phyloP scores from a whole-genome alignment of 345 rosid species.

The Populus davidiana region DNA sequence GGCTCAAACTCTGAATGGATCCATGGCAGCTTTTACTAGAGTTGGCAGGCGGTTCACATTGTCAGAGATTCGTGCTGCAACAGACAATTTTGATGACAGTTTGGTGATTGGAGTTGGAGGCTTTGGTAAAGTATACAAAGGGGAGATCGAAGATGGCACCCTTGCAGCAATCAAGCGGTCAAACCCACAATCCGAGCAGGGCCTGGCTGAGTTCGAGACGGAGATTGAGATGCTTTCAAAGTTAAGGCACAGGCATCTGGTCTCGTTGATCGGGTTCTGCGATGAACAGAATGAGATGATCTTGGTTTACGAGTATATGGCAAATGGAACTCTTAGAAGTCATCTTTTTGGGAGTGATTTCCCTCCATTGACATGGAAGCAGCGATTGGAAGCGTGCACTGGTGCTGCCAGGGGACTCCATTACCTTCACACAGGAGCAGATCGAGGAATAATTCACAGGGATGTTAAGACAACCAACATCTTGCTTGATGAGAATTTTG shows the following conservation, averaged over 20 bases:
- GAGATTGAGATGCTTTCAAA: constrained; percentile 88
- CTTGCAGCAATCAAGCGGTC: constrained; percentile 81
- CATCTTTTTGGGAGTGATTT: constrained; percentile 75
- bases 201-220: constrained; percentile 79
- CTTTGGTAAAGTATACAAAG: constrained; percentile 82
- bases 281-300: constrained; percentile 89
- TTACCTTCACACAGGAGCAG: constrained; percentile 91
- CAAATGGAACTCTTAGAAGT: constrained; percentile 76
- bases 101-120: constrained; percentile 86
- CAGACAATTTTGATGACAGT: constrained; percentile 71
- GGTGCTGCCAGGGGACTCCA: constrained; percentile 88
- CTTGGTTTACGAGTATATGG: constrained; percentile 91
- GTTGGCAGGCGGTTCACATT: constrained; percentile 62
- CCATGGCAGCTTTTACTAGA: constrained; percentile 39
- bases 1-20: constrained; percentile 30
- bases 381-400: constrained; percentile 71
- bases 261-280: constrained; percentile 85
- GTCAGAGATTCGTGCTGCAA: constrained; percentile 70
- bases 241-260: constrained; percentile 86
- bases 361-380: constrained; percentile 79
- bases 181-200: constrained; percentile 88
- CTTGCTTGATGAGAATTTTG: constrained; percentile 65
- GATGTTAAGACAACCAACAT: constrained; percentile 92
- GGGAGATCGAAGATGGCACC: constrained; percentile 71
- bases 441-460: constrained; percentile 80